These are phyloP conservation scores for Sarocladium brachiariae DNA, from an alignment of 2,329 filamentous ascomycete species.

Conservation along the genomic window DNA sequence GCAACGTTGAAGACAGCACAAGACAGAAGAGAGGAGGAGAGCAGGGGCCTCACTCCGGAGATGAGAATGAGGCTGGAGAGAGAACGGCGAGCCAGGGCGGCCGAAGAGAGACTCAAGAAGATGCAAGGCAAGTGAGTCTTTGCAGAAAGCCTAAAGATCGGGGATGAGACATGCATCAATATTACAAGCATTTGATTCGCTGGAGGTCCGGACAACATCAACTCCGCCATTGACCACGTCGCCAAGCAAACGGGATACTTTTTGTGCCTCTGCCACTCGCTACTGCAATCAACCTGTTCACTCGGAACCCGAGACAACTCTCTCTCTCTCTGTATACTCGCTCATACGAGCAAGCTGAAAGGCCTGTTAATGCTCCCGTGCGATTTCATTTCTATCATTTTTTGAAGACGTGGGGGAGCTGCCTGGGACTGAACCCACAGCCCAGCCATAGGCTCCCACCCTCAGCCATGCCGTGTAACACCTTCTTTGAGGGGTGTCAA, in stretches of 20 bases:
- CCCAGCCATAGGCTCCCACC: too few relatives aligned
- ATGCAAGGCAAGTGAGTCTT: conserved; percentile 31
- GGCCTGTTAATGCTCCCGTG: too few relatives aligned
- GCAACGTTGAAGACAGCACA: conserved; percentile 65
- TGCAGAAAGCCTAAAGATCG: not conserved
- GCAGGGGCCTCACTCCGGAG: conserved; percentile 77
- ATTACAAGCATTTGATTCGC: not conserved
- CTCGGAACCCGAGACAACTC: too few relatives aligned
- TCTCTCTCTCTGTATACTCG: too few relatives aligned
- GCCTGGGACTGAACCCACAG: too few relatives aligned
- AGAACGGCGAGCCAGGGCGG: conserved; percentile 83
- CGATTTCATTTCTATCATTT: too few relatives aligned
- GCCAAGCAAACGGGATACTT: not conserved
- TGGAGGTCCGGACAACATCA: not conserved
- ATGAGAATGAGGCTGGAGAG: conserved; percentile 78
- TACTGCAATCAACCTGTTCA: too few relatives aligned
- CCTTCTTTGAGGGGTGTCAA: too few relatives aligned
- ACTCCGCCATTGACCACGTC: not conserved
- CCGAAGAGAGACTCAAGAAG: conserved; percentile 75
- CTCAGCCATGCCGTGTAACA: too few relatives aligned
- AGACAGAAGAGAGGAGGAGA: conserved; percentile 77
- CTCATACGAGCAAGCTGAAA: too few relatives aligned
- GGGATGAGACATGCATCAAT: not conserved
- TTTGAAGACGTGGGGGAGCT: too few relatives aligned
- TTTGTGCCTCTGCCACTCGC: too few relatives aligned